Conservation (phyloP, 164 flowering plant genomes). For the Tetracentron sinense region DNA sequence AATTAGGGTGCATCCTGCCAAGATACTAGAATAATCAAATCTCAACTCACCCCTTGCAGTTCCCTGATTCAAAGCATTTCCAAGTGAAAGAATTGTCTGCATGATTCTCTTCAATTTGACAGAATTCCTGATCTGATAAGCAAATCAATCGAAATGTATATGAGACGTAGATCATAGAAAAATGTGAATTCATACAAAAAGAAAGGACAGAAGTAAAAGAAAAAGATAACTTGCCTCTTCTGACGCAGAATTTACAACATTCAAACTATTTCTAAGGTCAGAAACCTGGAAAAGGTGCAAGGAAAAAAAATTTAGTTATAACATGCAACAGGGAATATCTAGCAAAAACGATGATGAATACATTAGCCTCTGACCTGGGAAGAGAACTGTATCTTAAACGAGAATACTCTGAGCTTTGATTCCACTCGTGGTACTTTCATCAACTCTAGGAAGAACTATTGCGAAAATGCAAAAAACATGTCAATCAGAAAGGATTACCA, state of each 20-base stretch:
- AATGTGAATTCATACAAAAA: neutral
- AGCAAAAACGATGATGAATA: neutral
- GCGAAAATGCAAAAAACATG: slow-evolving; percentile 14
- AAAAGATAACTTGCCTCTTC: slow-evolving; percentile 61
- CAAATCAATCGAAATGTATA: slow-evolving; percentile 5
- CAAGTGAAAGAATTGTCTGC: slow-evolving; percentile 91
- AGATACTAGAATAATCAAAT: neutral
- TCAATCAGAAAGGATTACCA: slow-evolving; percentile 5
- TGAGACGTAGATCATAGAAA: slow-evolving; percentile 8
- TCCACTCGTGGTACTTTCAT: slow-evolving; percentile 98
- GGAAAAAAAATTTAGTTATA: neutral
- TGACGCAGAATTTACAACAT: slow-evolving; percentile 64
- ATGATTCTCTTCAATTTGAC: slow-evolving; percentile 74
- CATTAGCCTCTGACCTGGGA: slow-evolving; percentile 54
- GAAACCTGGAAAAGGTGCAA: slow-evolving; percentile 45
- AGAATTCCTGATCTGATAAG: slow-evolving; percentile 67
- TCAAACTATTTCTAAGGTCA: slow-evolving; percentile 70
- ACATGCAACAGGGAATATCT: neutral
- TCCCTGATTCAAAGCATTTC: slow-evolving; percentile 97
- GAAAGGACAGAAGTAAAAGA: neutral
- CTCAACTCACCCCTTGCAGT: slow-evolving; percentile 85
- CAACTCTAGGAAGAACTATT: slow-evolving; percentile 85
- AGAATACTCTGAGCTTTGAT: slow-evolving; percentile 88
- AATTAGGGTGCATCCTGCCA: neutral
- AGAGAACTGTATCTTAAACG: slow-evolving; percentile 79